Evolutionary conservation across 2,329 filamentous ascomycete genomes (phyloP), one percentile per base, ranked within the genome.

Genomic region (Huntiella omanensis): DNA sequence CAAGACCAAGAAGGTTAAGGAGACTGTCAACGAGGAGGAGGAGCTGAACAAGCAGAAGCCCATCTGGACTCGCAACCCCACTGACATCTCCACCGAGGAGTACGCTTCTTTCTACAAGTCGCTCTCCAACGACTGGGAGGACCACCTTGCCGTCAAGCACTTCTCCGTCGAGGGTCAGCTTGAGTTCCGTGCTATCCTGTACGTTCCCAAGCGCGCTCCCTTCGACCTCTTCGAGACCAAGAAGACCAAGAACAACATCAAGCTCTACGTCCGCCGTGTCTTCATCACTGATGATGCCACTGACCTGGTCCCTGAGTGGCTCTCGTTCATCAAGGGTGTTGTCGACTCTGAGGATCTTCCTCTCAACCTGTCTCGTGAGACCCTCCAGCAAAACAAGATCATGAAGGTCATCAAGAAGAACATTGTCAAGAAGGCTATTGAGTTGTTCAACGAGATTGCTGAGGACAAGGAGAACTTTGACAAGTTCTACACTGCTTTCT

Each of bases 321-420:
- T 98, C 62, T 78, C 85, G 72, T 98, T 98, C 71, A 71, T 98
- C 79, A 98, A 98, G 83, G 91, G 91, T 81, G 91, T 98, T 59
- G 91, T 98, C 66, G 91, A 98, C 72, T 98, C 91, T 60, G 91
- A 98, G 77, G 91, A 98, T 66, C 83, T 98, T 53, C 91, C 91
- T 58, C 83, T 98, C 67, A 98, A 98, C 80, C 69, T 98, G 72
- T 96, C 91, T 62, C 91, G 91, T 82, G 91, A 98, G 80, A 96
- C 88, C 49, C 85, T 98, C 43, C 91, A 98, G 73, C 91, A 96
- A 77, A 98, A 96, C 83, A 96, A 96, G 86, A 98, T 98, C 76
- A 96, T 96, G 91, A 96, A 96, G 83, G 91, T 96, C 67, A 96
- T 96, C 78, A 93, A 92, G 80, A 98, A 98, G 86, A 98, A 98